These are phyloP conservation scores for Hypoxylon sp. DNA, from an alignment of 2,329 filamentous ascomycete genomes.

Conservation along the genomic window DNA sequence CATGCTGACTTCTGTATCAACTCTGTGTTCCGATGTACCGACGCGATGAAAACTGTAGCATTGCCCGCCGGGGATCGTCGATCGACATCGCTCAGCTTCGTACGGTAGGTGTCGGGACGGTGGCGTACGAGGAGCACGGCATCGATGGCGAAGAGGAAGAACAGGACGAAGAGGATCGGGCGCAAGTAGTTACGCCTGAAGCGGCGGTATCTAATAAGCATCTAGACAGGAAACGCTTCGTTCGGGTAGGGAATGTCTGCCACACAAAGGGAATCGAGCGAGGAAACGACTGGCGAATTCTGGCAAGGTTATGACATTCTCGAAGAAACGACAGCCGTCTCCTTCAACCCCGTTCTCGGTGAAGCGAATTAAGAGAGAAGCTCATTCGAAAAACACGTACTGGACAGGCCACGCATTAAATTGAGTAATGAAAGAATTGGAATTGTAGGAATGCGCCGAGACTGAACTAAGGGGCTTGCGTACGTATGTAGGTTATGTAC, in stretches of 20 bases:
- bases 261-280: conserved; percentile 27
- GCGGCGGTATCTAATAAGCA: conserved; percentile 57
- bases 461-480: conserved; percentile 20
- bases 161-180: conserved; percentile 53
- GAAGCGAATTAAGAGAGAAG: conserved; percentile 28
- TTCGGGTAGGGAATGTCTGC: conserved; percentile 17
- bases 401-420: conserved; percentile 8
- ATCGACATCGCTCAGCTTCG: conserved; percentile 43
- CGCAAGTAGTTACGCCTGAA: conserved; percentile 57
- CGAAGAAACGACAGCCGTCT: conserved; percentile 24
- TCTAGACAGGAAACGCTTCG: conserved; percentile 46
- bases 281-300: conserved; percentile 15
- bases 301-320: conserved; percentile 44
- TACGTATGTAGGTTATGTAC: conserved; percentile 9
- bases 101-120: conserved; percentile 53
- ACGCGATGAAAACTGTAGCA: conserved; percentile 73
- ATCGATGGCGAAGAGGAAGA: conserved; percentile 56
- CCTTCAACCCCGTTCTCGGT: conserved; percentile 36
- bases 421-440: conserved; percentile 15
- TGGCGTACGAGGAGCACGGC: conserved; percentile 52
- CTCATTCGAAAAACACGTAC: conserved; percentile 28
- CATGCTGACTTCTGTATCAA: conserved; percentile 71
- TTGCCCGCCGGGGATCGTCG: conserved; percentile 47
- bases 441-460: conserved; percentile 21
- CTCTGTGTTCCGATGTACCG: conserved; percentile 78